These are phyloP conservation scores for Cadophora sp. DNA, from an alignment of 2,329 filamentous ascomycete species.

Conservation along the genomic window DNA sequence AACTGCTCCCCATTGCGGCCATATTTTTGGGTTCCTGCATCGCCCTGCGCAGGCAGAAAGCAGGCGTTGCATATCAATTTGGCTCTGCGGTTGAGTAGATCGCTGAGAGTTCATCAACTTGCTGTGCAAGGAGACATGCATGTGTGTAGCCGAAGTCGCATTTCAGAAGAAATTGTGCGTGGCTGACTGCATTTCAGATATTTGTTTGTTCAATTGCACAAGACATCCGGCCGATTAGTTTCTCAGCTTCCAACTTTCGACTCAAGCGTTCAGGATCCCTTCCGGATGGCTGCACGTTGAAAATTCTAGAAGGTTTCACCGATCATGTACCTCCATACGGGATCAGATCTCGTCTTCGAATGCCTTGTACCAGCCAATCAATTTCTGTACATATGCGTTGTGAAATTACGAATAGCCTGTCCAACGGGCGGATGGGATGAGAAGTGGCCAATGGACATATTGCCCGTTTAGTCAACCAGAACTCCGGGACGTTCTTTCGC, in stretches of 20 bases:
- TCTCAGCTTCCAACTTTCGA: neutral
- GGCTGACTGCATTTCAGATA: neutral
- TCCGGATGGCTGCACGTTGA: neutral
- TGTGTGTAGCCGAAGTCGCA: neutral
- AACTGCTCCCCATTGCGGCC: neutral
- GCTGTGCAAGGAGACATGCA: neutral
- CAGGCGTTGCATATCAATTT: neutral
- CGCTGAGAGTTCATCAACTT: neutral
- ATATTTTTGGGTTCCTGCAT: neutral
- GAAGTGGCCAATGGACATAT: neutral
- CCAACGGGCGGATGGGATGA: neutral
- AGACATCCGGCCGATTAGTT: neutral
- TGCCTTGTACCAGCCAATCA: neutral
- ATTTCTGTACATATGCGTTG: neutral
- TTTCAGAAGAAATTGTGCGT: neutral
- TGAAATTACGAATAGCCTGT: neutral
- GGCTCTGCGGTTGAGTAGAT: neutral
- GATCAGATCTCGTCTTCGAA: neutral
- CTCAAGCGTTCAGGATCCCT: neutral
- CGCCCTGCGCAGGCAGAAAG: neutral
- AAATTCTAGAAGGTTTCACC: slow-evolving; percentile 1
- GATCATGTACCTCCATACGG: neutral
- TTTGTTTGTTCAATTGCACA: neutral
- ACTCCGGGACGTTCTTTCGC: neutral
- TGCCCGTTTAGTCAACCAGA: neutral